These are phyloP conservation scores for Chamaecrista fasciculata DNA, from an alignment of 306 rosid species.

Conservation along the genomic window DNA sequence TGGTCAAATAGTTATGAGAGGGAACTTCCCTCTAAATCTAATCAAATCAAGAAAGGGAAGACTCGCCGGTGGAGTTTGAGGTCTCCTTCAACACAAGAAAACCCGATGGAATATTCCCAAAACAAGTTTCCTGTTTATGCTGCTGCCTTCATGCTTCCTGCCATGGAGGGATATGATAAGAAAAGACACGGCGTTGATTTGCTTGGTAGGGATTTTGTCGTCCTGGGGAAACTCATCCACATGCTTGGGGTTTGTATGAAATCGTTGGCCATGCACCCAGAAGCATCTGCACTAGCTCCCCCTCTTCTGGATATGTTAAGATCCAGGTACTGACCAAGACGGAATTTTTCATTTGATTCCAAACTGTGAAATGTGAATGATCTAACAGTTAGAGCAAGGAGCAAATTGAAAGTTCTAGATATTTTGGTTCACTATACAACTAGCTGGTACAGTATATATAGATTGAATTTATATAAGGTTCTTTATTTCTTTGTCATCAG, in stretches of 20 bases:
- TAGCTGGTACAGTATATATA: too few species aligned
- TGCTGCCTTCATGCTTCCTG: constrained; percentile 97
- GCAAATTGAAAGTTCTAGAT: too few species aligned
- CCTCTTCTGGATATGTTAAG: constrained; percentile 79
- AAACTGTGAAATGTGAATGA: too few species aligned
- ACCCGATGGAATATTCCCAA: constrained; percentile 62
- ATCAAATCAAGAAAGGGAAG: constrained; percentile 74
- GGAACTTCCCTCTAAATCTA: constrained; percentile 67
- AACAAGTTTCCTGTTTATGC: constrained; percentile 93
- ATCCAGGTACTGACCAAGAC: constrained; percentile 58
- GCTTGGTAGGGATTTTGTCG: constrained; percentile 87
- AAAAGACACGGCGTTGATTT: constrained; percentile 91
- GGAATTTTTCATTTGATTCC: constrained; percentile 22
- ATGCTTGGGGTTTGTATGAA: constrained; percentile 96
- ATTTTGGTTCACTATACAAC: too few species aligned
- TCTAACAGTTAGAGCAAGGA: too few species aligned
- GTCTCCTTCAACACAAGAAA: constrained; percentile 43
- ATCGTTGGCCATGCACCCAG: constrained; percentile 94
- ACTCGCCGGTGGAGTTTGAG: constrained; percentile 75
- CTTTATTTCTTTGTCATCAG: too few species aligned
- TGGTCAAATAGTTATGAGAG: constrained; percentile 88
- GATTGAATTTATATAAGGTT: too few species aligned
- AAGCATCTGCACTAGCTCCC: constrained; percentile 77
- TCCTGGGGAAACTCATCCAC: constrained; percentile 80
- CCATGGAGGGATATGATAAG: constrained; percentile 92